Evolutionary conservation across 371 early-diverging fungal species (phyloP), one percentile per base, ranked within the genome.

Genomic region (Mortierella sp.): DNA sequence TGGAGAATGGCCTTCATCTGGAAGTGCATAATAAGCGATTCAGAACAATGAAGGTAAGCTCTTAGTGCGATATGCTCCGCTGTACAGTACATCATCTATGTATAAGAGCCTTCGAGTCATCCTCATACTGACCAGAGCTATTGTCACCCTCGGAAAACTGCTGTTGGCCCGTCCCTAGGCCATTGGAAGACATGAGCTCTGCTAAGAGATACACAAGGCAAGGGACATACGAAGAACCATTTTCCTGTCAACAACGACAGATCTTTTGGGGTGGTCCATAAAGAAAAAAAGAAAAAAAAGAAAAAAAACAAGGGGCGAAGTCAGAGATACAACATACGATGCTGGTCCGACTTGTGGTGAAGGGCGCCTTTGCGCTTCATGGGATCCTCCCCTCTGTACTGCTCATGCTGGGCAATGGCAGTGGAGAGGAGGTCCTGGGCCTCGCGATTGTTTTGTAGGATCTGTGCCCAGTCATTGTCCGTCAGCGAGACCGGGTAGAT

Each of bases 321-420:
- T 23, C 12, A 37, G 15, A 24, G 15, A 28, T n/a, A 54, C 21
- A 27, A 54, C 26, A 24, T 26, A 48, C 26, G 21, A 24, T 11
- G 19, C 27, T 21, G 48, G 48, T 48, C 26, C 23, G 26, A 14
- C 14, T 34, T 48, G 12, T 56, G 60, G 15, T 50, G 34, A 41
- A 73, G 28, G 41, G 43, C 31, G 9, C 72, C 66, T 23, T 63
- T 75, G 34, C 64, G 68, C 60, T 75, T 67, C 39, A 63, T 42
- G 24, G 73, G 67, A 30, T 66, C 67, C 5, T 75, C 69, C 12
- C 68, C 75, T 2, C 75, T 42, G 41, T 64, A 69, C 54, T 75
- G 69, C 44, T 68, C 69, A 50, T 75, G 63, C 23, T 75, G 75
- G 37, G 75, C 68, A 24, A 75, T 75, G 39, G 75, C 64, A 17